Percentiles rank a stretch among this genome's conserved stretches.
These are phyloP conservation scores for Ascochyta clinopodiicola DNA, from an alignment of 2,329 filamentous ascomycete genomes.

Conservation along the genomic window DNA sequence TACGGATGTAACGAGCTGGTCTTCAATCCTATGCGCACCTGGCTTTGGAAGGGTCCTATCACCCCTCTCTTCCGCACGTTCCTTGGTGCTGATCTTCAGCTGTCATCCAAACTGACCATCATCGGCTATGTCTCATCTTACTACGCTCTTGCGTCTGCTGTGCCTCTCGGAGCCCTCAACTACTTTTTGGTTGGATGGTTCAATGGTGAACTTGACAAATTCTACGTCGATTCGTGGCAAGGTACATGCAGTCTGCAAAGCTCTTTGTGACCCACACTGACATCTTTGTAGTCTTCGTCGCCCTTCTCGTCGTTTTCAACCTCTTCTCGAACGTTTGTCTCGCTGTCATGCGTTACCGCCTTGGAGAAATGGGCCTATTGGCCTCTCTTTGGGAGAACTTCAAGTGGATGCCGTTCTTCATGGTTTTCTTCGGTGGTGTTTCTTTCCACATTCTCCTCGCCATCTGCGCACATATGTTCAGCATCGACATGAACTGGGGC, in stretches of 20 bases:
- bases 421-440: slow-evolving; percentile 80
- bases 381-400: slow-evolving; percentile 61
- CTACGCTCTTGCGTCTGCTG: slow-evolving; percentile 70
- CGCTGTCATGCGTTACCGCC: slow-evolving; percentile 66
- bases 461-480: slow-evolving; percentile 80
- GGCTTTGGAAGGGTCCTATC: slow-evolving; percentile 67
- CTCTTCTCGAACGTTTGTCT: slow-evolving; percentile 64
- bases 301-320: slow-evolving; percentile 68
- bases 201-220: slow-evolving; percentile 75
- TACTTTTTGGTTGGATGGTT: slow-evolving; percentile 75
- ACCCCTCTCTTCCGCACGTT: slow-evolving; percentile 68
- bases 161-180: slow-evolving; percentile 68
- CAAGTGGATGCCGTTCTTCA: slow-evolving; percentile 69
- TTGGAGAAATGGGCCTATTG: slow-evolving; percentile 60
- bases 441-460: slow-evolving; percentile 81
- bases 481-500: slow-evolving; percentile 84
- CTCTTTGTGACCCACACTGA: neutral
- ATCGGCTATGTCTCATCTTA: slow-evolving; percentile 72
- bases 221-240: slow-evolving; percentile 76
- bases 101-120: slow-evolving; percentile 72
- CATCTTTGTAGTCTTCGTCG: slow-evolving; percentile 51
- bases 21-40: slow-evolving; percentile 68
- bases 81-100: slow-evolving; percentile 64
- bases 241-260: slow-evolving; percentile 28
- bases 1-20: slow-evolving; percentile 73